Evolutionary conservation across 2,329 filamentous ascomycete genomes (phyloP).

Genomic region (Rasamsonia emersonii): DNA sequence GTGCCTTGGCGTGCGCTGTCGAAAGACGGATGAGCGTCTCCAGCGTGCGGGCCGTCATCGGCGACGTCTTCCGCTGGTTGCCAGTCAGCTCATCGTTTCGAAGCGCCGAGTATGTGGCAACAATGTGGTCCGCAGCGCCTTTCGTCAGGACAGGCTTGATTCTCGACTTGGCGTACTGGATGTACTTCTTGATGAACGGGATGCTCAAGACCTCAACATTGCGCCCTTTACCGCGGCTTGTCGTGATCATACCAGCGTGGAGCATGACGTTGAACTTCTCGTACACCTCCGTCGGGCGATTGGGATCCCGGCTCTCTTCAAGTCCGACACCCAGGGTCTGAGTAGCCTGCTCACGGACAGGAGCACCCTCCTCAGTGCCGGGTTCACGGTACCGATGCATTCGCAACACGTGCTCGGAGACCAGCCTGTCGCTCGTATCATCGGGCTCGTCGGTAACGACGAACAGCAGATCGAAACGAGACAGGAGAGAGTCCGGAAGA

Average conservation of each 20-base stretch:
- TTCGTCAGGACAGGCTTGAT: slow-evolving; percentile 86
- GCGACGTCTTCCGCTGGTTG: slow-evolving; percentile 86
- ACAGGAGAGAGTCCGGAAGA: slow-evolving; percentile 87
- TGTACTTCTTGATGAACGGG: slow-evolving; percentile 98
- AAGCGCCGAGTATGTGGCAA: slow-evolving; percentile 80
- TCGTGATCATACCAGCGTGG: slow-evolving; percentile 79
- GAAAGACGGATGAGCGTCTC: slow-evolving; percentile 97
- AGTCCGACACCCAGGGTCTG: slow-evolving; percentile 83
- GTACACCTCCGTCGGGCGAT: slow-evolving; percentile 76
- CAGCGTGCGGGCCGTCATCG: slow-evolving; percentile 91
- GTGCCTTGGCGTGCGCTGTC: slow-evolving; percentile 88
- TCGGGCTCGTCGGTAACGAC: slow-evolving; percentile 98
- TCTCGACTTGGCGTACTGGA: slow-evolving; percentile 91
- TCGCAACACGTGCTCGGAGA: slow-evolving; percentile 92
- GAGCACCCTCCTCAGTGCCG: slow-evolving; percentile 87
- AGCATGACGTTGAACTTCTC: slow-evolving; percentile 97
- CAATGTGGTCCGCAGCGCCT: slow-evolving; percentile 84
- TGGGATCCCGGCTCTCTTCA: slow-evolving; percentile 62
- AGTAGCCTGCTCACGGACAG: slow-evolving; percentile 76
- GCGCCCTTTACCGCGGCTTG: slow-evolving; percentile 64
- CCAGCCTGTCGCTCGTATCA: slow-evolving; percentile 77
- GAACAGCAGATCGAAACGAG: slow-evolving; percentile 96
- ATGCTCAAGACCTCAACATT: slow-evolving; percentile 87
- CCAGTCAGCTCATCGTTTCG: slow-evolving; percentile 94
- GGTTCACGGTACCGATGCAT: slow-evolving; percentile 95